A percentile compares a stretch with the other conserved stretches of the same genome.
phyloP scores from a whole-genome alignment of 75 land plant genomes.

The Isoetes taiwanensis region DNA sequence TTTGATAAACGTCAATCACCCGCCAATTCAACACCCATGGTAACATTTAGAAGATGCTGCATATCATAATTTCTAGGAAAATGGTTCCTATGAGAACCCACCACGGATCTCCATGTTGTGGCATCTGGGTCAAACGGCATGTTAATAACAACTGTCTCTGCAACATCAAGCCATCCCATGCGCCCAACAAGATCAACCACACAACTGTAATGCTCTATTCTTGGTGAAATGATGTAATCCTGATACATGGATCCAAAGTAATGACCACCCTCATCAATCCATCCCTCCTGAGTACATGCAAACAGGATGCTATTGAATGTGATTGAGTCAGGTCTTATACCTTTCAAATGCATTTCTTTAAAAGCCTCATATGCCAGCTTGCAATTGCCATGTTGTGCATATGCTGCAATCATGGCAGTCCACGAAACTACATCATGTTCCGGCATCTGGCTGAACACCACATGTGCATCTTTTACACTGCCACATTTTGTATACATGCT shows the following conservation, averaged over 20 bases:
- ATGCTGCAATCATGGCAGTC: constrained; percentile 6
- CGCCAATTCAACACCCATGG: too few species aligned
- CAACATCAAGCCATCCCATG: neutral
- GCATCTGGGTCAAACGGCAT: neutral
- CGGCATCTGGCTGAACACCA: neutral
- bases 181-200: neutral
- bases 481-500: constrained; percentile 8
- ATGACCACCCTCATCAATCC: neutral
- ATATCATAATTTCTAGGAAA: too few species aligned
- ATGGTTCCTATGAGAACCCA: too few species aligned
- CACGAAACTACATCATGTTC: too few species aligned
- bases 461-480: neutral
- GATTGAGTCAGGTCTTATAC: neutral
- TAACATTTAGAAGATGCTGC: too few species aligned
- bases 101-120: neutral
- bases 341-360: neutral
- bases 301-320: too few species aligned
- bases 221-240: neutral
- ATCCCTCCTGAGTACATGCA: neutral
- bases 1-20: too few species aligned
- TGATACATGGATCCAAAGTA: neutral
- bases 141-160: neutral
- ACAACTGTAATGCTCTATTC: neutral
- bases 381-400: constrained; percentile 1
- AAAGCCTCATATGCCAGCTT: neutral